Conservation (phyloP, 2,329 filamentous ascomycete species). For the Clarireedia paspali region DNA sequence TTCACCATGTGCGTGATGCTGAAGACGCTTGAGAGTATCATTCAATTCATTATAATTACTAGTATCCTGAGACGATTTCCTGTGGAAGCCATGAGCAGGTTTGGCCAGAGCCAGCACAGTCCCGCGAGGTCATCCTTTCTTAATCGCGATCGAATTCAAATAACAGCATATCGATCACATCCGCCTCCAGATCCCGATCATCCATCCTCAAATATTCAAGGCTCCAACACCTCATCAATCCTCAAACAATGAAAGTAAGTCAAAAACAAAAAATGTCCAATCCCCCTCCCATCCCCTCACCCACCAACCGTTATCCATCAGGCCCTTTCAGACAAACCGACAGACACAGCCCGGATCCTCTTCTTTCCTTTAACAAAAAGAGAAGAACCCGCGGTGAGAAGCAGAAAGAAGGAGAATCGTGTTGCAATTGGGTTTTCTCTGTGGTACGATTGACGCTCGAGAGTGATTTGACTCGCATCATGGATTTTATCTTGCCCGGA, state of each 20-base stretch:
- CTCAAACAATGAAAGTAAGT: not conserved
- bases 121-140: too few relatives aligned
- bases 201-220: not conserved
- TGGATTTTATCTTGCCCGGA: slow-evolving; percentile 6
- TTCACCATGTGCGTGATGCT: too few relatives aligned
- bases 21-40: too few relatives aligned
- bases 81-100: not conserved
- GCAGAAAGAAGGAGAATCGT: slow-evolving; percentile 42
- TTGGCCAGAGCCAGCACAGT: too few relatives aligned
- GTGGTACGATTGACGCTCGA: slow-evolving; percentile 30
- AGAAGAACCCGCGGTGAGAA: slow-evolving; percentile 31
- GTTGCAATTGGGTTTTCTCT: slow-evolving; percentile 63
- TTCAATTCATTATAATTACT: slow-evolving; percentile 6
- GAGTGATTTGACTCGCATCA: slow-evolving; percentile 26
- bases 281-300: slow-evolving; percentile 34
- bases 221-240: not conserved
- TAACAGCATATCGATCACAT: too few relatives aligned
- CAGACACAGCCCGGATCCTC: slow-evolving; percentile 5
- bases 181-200: not conserved
- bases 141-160: too few relatives aligned
- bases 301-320: slow-evolving; percentile 17
- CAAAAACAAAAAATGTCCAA: slow-evolving; percentile 42
- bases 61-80: not conserved
- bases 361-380: not conserved
- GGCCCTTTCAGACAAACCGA: slow-evolving; percentile 25